Percentiles rank a stretch among this genome's conserved stretches.
Evolutionary conservation across 2,329 filamentous ascomycete genomes (phyloP).

Genomic region (Aspergillus neoniger): DNA sequence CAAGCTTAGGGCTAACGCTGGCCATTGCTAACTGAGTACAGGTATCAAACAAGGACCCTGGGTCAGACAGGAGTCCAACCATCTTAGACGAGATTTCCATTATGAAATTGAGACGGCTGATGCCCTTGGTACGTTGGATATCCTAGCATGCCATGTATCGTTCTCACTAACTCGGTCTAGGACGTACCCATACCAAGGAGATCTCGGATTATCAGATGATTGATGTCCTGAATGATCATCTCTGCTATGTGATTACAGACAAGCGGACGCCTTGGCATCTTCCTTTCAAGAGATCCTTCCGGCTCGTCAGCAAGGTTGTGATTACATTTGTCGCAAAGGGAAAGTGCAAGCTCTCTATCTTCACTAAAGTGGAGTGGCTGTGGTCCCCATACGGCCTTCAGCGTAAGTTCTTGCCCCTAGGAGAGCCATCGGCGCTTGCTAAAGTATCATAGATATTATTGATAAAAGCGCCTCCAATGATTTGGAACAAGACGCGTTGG

Average conservation of each 20-base stretch:
- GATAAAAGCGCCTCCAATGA: conserved; percentile 72
- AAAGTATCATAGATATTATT: conserved; percentile 48
- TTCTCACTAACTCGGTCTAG: conserved; percentile 28
- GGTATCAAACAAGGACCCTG: conserved; percentile 86
- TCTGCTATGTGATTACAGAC: conserved; percentile 68
- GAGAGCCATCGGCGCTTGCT: background rate
- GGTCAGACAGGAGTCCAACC: conserved; percentile 68
- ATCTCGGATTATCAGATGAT: conserved; percentile 84
- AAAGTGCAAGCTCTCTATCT: conserved; percentile 86
- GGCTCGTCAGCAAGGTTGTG: conserved; percentile 83
- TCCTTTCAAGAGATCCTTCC: conserved; percentile 76
- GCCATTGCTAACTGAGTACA: conserved; percentile 19
- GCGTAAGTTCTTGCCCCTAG: conserved; percentile 33
- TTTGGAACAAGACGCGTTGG: conserved; percentile 50
- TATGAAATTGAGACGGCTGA: conserved; percentile 73
- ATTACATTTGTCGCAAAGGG: conserved; percentile 93
- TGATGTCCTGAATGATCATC: conserved; percentile 76
- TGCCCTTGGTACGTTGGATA: conserved; percentile 58
- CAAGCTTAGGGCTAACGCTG: background rate
- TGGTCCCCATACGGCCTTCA: conserved; percentile 59
- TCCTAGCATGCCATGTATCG: background rate
- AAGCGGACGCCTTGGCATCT: conserved; percentile 76
- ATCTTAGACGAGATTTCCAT: conserved; percentile 74
- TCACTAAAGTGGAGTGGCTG: conserved; percentile 84
- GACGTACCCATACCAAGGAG: conserved; percentile 56